Conservation (phyloP, 441 rosid genomes). For the Brassica balearica region DNA sequence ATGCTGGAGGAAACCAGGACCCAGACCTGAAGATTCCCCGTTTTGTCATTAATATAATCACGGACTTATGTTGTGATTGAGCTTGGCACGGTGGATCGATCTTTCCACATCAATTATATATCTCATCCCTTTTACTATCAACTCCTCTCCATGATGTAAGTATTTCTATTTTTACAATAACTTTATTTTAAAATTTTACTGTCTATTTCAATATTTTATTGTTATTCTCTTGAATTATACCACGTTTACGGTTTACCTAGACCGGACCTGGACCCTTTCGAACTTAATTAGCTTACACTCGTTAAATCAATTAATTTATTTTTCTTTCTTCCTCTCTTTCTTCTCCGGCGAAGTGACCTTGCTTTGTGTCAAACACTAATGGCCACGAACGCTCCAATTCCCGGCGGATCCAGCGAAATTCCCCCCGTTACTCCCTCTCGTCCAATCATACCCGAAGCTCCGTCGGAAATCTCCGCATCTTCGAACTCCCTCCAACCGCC, state of each 20-base stretch:
- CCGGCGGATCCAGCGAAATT: constrained; percentile 40
- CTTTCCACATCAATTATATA: too few relatives aligned
- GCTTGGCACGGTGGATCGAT: too few relatives aligned
- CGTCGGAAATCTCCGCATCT: constrained; percentile 37
- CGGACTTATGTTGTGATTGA: too few relatives aligned
- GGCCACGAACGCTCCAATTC: constrained; percentile 43
- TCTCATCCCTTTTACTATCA: too few relatives aligned
- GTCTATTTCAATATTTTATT: background rate
- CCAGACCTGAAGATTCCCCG: too few relatives aligned
- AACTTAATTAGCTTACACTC: background rate
- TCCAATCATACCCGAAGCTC: constrained; percentile 44
- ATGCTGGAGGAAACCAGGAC: too few relatives aligned
- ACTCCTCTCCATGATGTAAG: too few relatives aligned
- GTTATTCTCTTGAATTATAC: too few relatives aligned
- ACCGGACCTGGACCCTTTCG: background rate
- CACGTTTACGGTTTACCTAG: background rate
- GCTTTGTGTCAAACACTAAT: constrained; percentile 25
- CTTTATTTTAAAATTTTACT: too few relatives aligned
- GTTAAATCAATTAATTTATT: background rate
- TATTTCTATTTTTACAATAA: too few relatives aligned
- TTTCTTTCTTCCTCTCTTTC: background rate
- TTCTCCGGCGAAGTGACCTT: constrained; percentile 29
- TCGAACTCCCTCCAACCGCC: constrained; percentile 37
- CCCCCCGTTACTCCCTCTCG: constrained; percentile 32
- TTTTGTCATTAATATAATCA: too few relatives aligned